phyloP scores from a whole-genome alignment of 2,329 filamentous ascomycete species.

The Mycosphaerella sp. region DNA sequence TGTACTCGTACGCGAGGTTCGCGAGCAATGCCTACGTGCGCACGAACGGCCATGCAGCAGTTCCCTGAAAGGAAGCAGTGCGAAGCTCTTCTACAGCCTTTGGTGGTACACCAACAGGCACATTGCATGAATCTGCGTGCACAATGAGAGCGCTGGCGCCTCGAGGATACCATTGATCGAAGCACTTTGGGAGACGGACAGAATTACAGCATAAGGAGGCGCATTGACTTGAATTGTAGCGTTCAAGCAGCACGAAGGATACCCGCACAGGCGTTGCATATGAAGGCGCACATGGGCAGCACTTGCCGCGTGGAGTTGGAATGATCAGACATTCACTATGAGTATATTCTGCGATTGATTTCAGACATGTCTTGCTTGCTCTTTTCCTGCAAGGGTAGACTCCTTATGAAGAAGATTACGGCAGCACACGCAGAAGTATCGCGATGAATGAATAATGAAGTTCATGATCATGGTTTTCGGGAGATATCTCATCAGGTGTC shows the following conservation, averaged over 20 bases:
- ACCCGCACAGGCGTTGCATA: constrained; percentile 1
- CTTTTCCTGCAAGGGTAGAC: no score
- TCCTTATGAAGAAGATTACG: no score
- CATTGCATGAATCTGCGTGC: not conserved
- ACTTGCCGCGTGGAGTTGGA: not conserved
- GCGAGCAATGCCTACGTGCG: not conserved
- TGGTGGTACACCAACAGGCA: not conserved
- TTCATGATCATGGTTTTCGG: no score
- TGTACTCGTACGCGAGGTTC: not conserved
- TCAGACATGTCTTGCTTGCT: no score
- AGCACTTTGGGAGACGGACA: not conserved
- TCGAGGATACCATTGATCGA: not conserved
- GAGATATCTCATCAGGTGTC: no score
- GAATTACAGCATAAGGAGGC: not conserved
- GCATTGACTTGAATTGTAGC: not conserved
- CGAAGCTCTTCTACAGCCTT: not conserved
- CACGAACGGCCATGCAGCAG: not conserved
- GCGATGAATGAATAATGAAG: no score
- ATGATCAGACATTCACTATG: not conserved
- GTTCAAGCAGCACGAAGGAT: not conserved
- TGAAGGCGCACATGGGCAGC: not conserved
- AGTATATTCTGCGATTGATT: no score
- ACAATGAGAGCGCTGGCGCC: not conserved
- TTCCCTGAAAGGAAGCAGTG: not conserved
- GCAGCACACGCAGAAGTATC: no score